These are phyloP conservation scores for Deakozyma indianensis DNA, from an alignment of 805 yeast species.

Conservation along the genomic window DNA sequence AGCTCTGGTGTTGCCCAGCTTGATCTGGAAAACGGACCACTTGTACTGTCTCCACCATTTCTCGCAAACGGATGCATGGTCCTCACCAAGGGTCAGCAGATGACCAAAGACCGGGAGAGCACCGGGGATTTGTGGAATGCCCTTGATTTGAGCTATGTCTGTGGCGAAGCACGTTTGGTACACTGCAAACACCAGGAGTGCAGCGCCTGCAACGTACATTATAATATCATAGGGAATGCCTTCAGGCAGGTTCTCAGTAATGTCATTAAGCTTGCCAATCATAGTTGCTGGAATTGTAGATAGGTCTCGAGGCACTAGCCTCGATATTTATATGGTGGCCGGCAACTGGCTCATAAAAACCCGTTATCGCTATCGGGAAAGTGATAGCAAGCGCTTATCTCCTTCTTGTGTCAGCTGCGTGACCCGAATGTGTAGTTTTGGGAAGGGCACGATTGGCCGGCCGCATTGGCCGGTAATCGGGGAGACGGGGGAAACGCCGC, in stretches of 20 bases:
- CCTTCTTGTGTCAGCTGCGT: too few relatives aligned
- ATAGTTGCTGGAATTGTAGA: too few relatives aligned
- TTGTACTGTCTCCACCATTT: constrained; percentile 19
- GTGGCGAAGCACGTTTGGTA: constrained; percentile 8
- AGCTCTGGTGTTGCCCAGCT: constrained; percentile 42
- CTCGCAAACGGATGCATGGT: constrained; percentile 21
- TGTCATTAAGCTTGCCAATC: too few relatives aligned
- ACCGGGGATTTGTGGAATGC: constrained; percentile 21
- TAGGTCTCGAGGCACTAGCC: not conserved
- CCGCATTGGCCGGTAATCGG: too few relatives aligned
- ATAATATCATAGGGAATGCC: not conserved
- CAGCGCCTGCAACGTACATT: not conserved
- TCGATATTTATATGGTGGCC: not conserved
- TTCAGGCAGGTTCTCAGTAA: too few relatives aligned
- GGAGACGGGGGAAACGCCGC: too few relatives aligned
- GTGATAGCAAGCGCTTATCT: too few relatives aligned
- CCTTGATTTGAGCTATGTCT: constrained; percentile 17
- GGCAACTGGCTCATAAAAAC: not conserved
- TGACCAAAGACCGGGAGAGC: constrained; percentile 21
- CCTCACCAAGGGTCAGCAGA: constrained; percentile 17
- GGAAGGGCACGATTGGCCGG: too few relatives aligned
- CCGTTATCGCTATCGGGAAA: too few relatives aligned
- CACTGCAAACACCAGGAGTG: not conserved
- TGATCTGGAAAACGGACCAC: constrained; percentile 40
- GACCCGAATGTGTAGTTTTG: too few relatives aligned